Percentiles rank a stretch among this genome's conserved stretches.
Evolutionary conservation across 139 green algal genomes (phyloP).

Genomic region (Diplosphaera chodatii): DNA sequence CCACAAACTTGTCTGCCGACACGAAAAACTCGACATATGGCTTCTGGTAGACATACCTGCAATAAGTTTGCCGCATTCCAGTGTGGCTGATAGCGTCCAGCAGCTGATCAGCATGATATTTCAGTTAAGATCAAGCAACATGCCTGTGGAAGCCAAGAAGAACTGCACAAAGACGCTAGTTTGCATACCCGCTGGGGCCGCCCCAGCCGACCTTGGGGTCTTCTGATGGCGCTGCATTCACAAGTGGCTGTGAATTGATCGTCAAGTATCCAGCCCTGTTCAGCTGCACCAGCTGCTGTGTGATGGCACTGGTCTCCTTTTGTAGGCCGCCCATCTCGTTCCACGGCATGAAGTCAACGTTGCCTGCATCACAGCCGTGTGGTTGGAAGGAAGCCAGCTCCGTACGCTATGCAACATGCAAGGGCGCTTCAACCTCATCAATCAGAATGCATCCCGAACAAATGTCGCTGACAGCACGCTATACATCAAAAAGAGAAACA

Average conservation of each 20-base stretch:
- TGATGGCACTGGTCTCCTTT: slow-evolving; percentile 41
- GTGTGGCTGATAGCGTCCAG: too few species aligned
- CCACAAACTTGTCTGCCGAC: slow-evolving; percentile 42
- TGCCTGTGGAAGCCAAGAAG: too few species aligned
- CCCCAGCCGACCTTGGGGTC: slow-evolving; percentile 67
- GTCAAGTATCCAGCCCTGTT: slow-evolving; percentile 58
- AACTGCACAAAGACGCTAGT: not conserved
- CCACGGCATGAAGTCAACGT: slow-evolving; percentile 69
- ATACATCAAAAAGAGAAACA: too few species aligned
- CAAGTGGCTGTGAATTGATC: slow-evolving; percentile 68
- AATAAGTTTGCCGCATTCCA: too few species aligned
- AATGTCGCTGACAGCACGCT: too few species aligned
- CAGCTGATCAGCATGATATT: too few species aligned
- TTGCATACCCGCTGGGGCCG: slow-evolving; percentile 42
- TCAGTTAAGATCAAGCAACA: too few species aligned
- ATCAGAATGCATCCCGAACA: too few species aligned
- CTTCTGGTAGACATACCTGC: slow-evolving; percentile 79
- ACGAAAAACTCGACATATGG: slow-evolving; percentile 83
- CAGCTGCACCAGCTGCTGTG: slow-evolving; percentile 34
- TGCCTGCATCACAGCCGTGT: slow-evolving; percentile 27
- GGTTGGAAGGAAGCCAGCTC: not conserved
- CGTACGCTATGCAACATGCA: not conserved
- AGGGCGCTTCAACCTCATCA: too few species aligned
- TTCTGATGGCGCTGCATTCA: slow-evolving; percentile 53
- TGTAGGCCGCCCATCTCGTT: slow-evolving; percentile 58